phyloP scores from a whole-genome alignment of 768 basidiomycete species.

The Termitomyces sp. region DNA sequence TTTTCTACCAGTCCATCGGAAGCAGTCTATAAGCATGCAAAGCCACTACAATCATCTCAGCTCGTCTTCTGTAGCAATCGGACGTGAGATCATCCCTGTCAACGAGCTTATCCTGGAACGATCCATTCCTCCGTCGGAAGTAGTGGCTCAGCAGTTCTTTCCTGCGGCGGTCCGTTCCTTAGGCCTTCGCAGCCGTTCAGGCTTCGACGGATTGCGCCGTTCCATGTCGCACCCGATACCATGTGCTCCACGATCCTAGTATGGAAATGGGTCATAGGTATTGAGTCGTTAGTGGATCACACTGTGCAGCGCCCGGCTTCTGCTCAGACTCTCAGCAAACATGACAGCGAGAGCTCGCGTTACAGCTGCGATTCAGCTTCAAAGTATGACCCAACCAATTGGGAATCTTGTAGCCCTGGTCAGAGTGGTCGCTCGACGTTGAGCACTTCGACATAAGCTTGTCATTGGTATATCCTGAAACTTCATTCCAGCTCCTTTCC shows the following conservation, averaged over 20 bases:
- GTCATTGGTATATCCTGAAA: not conserved
- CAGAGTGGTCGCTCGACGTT: conserved; percentile 2
- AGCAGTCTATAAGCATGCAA: conserved; percentile 16
- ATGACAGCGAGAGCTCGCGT: conserved; percentile 1
- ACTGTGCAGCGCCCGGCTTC: conserved; percentile 5
- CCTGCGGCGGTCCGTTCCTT: not conserved
- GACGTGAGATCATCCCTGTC: conserved; percentile 22
- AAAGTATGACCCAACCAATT: not conserved
- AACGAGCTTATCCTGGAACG: conserved; percentile 14
- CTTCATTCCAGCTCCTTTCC: not conserved
- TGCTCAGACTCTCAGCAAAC: conserved; percentile 8
- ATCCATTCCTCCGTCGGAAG: conserved; percentile 18
- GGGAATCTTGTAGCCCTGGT: not conserved
- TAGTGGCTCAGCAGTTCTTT: conserved; percentile 9
- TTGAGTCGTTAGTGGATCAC: conserved; percentile 5
- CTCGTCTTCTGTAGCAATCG: conserved; percentile 13
- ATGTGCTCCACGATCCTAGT: conserved; percentile 14
- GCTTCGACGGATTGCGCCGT: conserved; percentile 24
- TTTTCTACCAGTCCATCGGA: conserved; percentile 17
- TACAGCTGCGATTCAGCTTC: conserved; percentile 10
- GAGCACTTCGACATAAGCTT: conserved; percentile 5
- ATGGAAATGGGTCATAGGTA: conserved; percentile 6
- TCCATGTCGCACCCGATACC: conserved; percentile 26
- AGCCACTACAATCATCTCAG: conserved; percentile 19
- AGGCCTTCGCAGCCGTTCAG: conserved; percentile 17